phyloP scores from a whole-genome alignment of 345 rosid genomes.

The Eucalyptus erythrocorys region DNA sequence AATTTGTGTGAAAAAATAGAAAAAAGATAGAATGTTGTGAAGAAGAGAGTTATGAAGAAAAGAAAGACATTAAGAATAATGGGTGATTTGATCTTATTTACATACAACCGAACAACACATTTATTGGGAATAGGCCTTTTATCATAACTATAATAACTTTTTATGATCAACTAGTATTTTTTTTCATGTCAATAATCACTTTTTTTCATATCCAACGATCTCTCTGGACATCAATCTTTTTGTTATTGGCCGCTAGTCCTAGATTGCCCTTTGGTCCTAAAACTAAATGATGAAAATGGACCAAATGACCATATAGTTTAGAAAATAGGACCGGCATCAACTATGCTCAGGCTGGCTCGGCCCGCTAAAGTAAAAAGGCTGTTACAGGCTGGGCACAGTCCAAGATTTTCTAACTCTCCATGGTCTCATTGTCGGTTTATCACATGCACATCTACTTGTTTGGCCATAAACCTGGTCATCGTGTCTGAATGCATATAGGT shows the following conservation, averaged over 20 bases:
- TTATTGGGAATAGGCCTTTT: neutral
- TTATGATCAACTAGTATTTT: neutral
- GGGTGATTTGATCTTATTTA: neutral
- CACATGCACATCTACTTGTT: neutral
- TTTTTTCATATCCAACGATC: neutral
- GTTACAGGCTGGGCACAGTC: neutral
- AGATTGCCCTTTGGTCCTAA: too few species aligned
- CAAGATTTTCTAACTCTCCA: neutral
- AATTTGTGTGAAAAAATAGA: neutral
- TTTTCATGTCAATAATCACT: too few species aligned
- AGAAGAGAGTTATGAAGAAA: neutral
- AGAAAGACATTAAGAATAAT: neutral
- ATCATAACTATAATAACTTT: neutral
- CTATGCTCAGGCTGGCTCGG: rapidly evolving
- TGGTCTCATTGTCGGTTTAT: neutral
- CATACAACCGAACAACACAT: neutral
- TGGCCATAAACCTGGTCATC: neutral
- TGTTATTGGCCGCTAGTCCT: too few species aligned
- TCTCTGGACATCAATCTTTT: too few species aligned
- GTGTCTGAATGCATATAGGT: neutral
- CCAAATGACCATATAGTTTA: too few species aligned
- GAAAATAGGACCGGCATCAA: neutral
- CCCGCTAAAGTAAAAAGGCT: neutral
- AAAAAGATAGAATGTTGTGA: neutral
- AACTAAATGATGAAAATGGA: too few species aligned